These are phyloP conservation scores for Solanum microdontum DNA, from an alignment of 257 asterid species.

Conservation along the genomic window DNA sequence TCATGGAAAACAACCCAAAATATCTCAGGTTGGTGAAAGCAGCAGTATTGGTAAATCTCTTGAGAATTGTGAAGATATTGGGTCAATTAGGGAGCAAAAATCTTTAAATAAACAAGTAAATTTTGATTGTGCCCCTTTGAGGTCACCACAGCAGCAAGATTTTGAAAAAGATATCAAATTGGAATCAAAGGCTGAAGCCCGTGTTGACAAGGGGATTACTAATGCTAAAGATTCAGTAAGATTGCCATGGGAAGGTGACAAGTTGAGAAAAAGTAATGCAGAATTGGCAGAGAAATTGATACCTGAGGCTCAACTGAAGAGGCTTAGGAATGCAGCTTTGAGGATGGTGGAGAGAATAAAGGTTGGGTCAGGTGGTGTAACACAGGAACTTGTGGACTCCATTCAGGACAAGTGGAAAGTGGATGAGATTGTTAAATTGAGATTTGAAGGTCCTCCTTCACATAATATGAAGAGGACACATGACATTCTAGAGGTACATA, in stretches of 20 bases:
- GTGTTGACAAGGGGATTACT: not conserved
- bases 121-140: not conserved
- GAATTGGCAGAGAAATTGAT: slow-evolving; percentile 53
- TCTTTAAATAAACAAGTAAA: slow-evolving; percentile 4
- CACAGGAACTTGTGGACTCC: slow-evolving; percentile 54
- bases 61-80: slow-evolving; percentile 8
- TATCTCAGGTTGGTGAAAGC: slow-evolving; percentile 1
- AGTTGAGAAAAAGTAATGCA: slow-evolving; percentile 25
- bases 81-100: not conserved
- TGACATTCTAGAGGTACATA: slow-evolving; percentile 61
- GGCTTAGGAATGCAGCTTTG: slow-evolving; percentile 65
- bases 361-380: slow-evolving; percentile 74
- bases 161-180: not conserved
- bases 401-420: slow-evolving; percentile 69
- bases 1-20: slow-evolving; percentile 37
- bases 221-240: slow-evolving; percentile 6
- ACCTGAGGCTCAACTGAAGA: slow-evolving; percentile 72
- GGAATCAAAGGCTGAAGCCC: not conserved
- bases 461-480: slow-evolving; percentile 80
- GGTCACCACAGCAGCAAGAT: not conserved
- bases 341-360: slow-evolving; percentile 76
- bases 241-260: slow-evolving; percentile 54
- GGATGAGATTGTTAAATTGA: slow-evolving; percentile 78
- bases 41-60: slow-evolving; percentile 3
- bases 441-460: slow-evolving; percentile 75